Conservation (phyloP, 306 rosid genomes). For the Clitoria ternatea region DNA sequence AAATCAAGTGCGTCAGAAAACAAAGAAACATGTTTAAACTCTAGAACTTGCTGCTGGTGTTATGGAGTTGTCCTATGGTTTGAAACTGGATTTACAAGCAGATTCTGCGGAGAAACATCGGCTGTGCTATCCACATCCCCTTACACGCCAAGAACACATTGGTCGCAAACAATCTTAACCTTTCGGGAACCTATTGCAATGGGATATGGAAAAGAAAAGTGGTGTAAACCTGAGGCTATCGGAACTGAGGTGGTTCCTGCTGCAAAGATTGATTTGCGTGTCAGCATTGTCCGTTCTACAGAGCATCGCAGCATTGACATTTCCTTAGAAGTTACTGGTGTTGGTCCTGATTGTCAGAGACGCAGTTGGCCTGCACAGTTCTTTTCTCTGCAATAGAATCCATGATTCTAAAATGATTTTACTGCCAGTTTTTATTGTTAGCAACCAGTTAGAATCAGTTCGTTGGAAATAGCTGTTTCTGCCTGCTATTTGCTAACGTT, state of each 20-base stretch:
- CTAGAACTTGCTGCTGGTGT: conserved; percentile 49
- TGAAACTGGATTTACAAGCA: conserved; percentile 82
- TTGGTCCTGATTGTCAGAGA: conserved; percentile 51
- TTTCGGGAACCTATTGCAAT: conserved; percentile 72
- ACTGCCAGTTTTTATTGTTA: not conserved
- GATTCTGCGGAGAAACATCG: conserved; percentile 75
- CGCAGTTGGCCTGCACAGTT: conserved; percentile 67
- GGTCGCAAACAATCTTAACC: conserved; percentile 89
- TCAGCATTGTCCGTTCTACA: conserved; percentile 77
- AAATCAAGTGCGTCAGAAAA: conserved; percentile 21
- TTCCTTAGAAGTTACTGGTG: conserved; percentile 68
- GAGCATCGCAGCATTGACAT: conserved; percentile 92
- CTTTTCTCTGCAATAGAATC: conserved; percentile 46
- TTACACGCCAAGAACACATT: conserved; percentile 61
- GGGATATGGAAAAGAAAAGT: conserved; percentile 28
- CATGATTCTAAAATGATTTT: not conserved
- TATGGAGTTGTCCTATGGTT: conserved; percentile 87
- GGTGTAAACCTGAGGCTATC: conserved; percentile 36
- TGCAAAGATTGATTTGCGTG: conserved; percentile 52
- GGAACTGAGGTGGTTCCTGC: conserved; percentile 67
- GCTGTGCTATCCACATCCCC: conserved; percentile 84
- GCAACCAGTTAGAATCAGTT: not conserved
- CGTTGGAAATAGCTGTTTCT: not conserved
- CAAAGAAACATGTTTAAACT: conserved; percentile 20
- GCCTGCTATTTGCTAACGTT: not conserved